Percentiles rank a stretch among this genome's conserved stretches.
Conservation (phyloP, 805 yeast species). For the Ogataea nitratoaversa region DNA sequence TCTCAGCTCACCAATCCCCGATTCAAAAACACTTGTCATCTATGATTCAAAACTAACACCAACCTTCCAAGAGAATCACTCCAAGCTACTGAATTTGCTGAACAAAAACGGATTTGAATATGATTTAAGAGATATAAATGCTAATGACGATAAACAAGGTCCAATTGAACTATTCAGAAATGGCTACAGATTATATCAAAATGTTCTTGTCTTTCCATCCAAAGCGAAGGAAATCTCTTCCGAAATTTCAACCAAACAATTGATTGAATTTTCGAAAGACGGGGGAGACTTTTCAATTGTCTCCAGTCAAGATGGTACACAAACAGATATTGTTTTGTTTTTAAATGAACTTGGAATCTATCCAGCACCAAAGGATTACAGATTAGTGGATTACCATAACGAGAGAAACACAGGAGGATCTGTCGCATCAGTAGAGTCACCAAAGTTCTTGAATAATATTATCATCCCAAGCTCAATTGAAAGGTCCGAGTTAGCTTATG, state of each 20-base stretch:
- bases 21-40: constrained; percentile 21
- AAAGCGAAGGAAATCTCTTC: constrained; percentile 40
- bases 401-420: constrained; percentile 11
- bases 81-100: constrained; percentile 20
- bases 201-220: constrained; percentile 56
- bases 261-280: constrained; percentile 55
- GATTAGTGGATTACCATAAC: constrained; percentile 62
- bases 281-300: constrained; percentile 77
- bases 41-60: constrained; percentile 17
- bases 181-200: constrained; percentile 47
- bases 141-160: constrained; percentile 5
- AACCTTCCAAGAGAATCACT: constrained; percentile 18
- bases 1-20: constrained; percentile 15
- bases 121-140: constrained; percentile 22
- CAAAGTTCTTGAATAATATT: constrained; percentile 29
- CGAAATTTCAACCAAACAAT: constrained; percentile 39
- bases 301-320: constrained; percentile 45
- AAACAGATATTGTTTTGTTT: constrained; percentile 62
- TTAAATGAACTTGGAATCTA: constrained; percentile 78
- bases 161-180: constrained; percentile 32
- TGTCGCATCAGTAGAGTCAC: constrained; percentile 20
- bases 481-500: constrained; percentile 12
- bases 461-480: constrained; percentile 15
- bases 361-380: constrained; percentile 73
- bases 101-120: constrained; percentile 12